Base-by-base conservation (phyloP, 1,139 yeast species). In the Hyphopichia fennica region DNA sequence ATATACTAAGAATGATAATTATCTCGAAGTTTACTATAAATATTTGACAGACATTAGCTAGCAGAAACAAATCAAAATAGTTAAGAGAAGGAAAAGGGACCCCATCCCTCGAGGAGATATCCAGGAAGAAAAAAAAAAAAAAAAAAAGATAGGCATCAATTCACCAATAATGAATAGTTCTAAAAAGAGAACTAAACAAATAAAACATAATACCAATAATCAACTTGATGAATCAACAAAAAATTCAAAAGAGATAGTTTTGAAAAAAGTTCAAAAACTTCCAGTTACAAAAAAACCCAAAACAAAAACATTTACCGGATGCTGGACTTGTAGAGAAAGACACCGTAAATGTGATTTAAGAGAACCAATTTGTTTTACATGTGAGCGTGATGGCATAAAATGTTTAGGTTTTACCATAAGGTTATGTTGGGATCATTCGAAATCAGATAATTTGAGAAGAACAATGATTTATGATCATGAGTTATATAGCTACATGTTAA, bases 331-430 rank as follows among this genome's bases (percentile, higher is more conserved):
- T 34, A 45, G 60, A 34, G 44, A 55, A 16, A 52, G 51, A 40
- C 60, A 56, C 40, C 54, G 54, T 40, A 56, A 56, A 28, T 56
- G 60, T 34, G 60, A 56, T 37, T 58, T 55, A 29, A 38, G 41
- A 4, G 52, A 53, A 36, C 60, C 60, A 2, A 35, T 42, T 1
- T 56, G 60, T 27, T 38, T 16, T 18, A 29, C 25, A n/a, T 38
- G 40, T 38, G 40, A 38, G 25, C 17, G 35, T 10, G 28, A 38
- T 11, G 36, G 36, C 11, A 6, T 32, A 2, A 19, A 38, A 17
- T 38, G 40, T 17, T 25, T 38, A 14, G 40, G 40, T 1, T 38
- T 32, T 18, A 22, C 36, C 16, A 38, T 38, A 10, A 23, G 40
- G 18, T 18, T 38, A 18, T 38, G 40, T 15, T 38, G 40, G 40